A percentile compares a stretch with the other conserved stretches of the same genome.
These are phyloP conservation scores for Clitopilus hobsonii DNA, from an alignment of 768 basidiomycete species.

Conservation along the genomic window DNA sequence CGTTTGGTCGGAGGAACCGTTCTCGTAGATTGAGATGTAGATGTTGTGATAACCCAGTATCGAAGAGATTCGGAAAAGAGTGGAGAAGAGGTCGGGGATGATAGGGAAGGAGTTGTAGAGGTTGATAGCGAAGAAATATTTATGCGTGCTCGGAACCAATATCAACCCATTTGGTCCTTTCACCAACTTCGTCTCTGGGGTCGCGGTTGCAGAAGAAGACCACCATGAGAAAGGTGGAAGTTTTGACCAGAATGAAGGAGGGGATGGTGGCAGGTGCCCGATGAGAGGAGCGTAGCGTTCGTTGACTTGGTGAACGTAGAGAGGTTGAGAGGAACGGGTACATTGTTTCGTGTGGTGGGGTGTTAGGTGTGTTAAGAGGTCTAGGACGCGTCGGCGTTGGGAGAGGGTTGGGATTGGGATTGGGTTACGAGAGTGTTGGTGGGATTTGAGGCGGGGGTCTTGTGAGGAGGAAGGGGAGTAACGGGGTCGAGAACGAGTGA, in stretches of 20 bases:
- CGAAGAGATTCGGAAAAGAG: slow-evolving; percentile 88
- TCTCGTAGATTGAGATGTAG: slow-evolving; percentile 98
- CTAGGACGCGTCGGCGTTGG: slow-evolving; percentile 82
- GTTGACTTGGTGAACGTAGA: slow-evolving; percentile 79
- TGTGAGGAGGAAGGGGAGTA: slow-evolving; percentile 41
- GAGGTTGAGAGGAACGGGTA: slow-evolving; percentile 75
- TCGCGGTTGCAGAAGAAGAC: slow-evolving; percentile 41
- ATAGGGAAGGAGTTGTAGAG: slow-evolving; percentile 99
- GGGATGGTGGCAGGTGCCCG: slow-evolving; percentile 63
- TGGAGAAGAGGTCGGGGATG: slow-evolving; percentile 95
- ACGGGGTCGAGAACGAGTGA: background rate
- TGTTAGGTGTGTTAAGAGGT: slow-evolving; percentile 81
- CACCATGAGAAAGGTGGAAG: background rate
- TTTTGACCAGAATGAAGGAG: slow-evolving; percentile 54
- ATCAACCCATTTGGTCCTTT: slow-evolving; percentile 23
- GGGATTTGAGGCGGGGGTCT: slow-evolving; percentile 43
- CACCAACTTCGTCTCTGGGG: slow-evolving; percentile 19
- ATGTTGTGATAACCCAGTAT: slow-evolving; percentile 97
- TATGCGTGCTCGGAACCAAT: slow-evolving; percentile 65
- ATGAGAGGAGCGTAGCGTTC: slow-evolving; percentile 84
- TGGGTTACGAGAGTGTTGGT: slow-evolving; percentile 53
- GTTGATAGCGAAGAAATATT: slow-evolving; percentile 99
- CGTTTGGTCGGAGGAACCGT: slow-evolving; percentile 98
- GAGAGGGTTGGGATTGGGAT: slow-evolving; percentile 74
- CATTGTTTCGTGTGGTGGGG: slow-evolving; percentile 94